Conservation (phyloP, 768 basidiomycete genomes). For the Xerocomellus amylosporus region DNA sequence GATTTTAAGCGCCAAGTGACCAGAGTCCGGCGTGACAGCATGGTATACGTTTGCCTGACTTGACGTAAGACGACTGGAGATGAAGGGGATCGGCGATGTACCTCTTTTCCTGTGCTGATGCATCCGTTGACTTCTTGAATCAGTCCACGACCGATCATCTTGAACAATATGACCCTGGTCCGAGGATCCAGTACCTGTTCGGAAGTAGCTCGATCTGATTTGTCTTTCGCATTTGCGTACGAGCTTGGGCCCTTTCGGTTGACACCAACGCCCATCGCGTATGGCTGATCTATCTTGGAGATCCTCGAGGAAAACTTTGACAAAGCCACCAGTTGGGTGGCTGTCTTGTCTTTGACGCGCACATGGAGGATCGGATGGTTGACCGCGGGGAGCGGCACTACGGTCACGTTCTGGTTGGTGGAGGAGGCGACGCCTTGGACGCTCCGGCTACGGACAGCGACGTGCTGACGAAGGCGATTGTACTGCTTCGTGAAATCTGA, state of each 20-base stretch:
- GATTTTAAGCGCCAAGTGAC: constrained; percentile 90
- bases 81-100: constrained; percentile 29
- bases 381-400: constrained; percentile 66
- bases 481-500: constrained; percentile 98
- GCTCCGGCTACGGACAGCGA: constrained; percentile 74
- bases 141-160: constrained; percentile 90
- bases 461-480: constrained; percentile 90
- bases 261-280: constrained; percentile 65
- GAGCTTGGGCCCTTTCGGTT: constrained; percentile 93
- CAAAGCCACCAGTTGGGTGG: constrained; percentile 70
- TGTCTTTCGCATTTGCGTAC: constrained; percentile 88
- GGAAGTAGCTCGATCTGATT: constrained; percentile 92
- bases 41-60: constrained; percentile 95
- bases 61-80: constrained; percentile 3
- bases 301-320: constrained; percentile 76
- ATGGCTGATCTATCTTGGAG: constrained; percentile 72
- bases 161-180: constrained; percentile 91
- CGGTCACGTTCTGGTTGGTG: constrained; percentile 44
- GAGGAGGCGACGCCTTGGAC: constrained; percentile 59
- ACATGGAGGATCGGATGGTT: constrained; percentile 46
- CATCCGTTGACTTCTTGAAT: constrained; percentile 93
- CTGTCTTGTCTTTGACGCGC: constrained; percentile 54
- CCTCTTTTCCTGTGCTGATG: constrained; percentile 98
- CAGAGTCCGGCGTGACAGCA: constrained; percentile 53
- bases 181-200: constrained; percentile 97